phyloP scores from a whole-genome alignment of 2,329 filamentous ascomycete species.

The Aspergillus tubingensis region DNA sequence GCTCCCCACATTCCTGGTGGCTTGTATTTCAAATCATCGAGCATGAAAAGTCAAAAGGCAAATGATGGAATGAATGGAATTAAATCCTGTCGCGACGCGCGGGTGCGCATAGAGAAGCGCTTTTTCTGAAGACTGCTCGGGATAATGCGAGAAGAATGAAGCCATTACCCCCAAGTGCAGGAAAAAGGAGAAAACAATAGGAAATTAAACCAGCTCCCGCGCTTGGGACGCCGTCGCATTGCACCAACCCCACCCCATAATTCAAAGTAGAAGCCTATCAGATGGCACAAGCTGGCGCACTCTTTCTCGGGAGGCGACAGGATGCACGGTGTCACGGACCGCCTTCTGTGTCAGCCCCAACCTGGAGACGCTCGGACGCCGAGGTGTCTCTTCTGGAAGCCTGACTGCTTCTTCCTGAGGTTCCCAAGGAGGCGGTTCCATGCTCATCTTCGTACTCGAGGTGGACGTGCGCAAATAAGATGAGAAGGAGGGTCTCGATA shows the following conservation, averaged over 20 bases:
- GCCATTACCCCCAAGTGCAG: not conserved
- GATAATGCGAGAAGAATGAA: not conserved
- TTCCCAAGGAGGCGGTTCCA: not conserved
- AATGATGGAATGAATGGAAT: conserved; percentile 5
- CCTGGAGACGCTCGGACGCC: conserved; percentile 21
- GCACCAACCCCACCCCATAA: not conserved
- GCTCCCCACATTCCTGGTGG: conserved; percentile 13
- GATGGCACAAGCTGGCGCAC: conserved; percentile 11
- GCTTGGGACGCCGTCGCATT: not conserved
- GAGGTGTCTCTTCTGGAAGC: conserved; percentile 1
- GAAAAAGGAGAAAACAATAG: not conserved
- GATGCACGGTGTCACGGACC: conserved; percentile 31
- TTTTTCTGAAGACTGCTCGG: not conserved
- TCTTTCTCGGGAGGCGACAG: conserved; percentile 25
- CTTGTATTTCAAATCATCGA: conserved; percentile 13
- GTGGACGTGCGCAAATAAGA: not conserved
- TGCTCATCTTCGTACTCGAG: not conserved
- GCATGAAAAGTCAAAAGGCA: conserved; percentile 3
- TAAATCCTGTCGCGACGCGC: not conserved
- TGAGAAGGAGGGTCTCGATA: not conserved
- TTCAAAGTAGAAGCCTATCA: conserved; percentile 14
- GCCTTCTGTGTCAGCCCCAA: conserved; percentile 22
- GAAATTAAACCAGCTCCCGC: not conserved
- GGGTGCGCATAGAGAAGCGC: not conserved
- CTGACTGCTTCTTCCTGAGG: not conserved